Evolutionary conservation across 768 basidiomycete genomes (phyloP).

Genomic region (Royoungia palumana): DNA sequence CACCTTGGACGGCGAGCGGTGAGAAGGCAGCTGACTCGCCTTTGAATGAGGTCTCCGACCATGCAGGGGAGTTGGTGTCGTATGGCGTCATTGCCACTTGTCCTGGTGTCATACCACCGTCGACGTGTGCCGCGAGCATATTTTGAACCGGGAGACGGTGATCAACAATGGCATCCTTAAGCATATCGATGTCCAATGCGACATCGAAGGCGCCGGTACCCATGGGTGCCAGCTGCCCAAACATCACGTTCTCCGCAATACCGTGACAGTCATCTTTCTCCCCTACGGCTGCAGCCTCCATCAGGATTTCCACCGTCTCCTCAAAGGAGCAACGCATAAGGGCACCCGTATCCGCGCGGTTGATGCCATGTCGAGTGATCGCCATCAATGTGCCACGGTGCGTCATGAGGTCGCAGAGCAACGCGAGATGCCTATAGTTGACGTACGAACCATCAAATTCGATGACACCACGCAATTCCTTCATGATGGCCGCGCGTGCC

Average conservation of each 20-base stretch:
- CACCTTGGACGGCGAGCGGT: conserved; percentile 83
- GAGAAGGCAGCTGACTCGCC: conserved; percentile 91
- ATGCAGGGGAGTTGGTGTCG: conserved; percentile 85
- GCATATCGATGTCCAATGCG: conserved; percentile 94
- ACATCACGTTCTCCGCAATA: conserved; percentile 98
- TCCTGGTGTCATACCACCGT: conserved; percentile 88
- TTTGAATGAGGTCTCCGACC: conserved; percentile 72
- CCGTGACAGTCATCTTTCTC: conserved; percentile 99
- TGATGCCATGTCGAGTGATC: conserved; percentile 99
- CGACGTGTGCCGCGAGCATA: conserved; percentile 72
- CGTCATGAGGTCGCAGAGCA: conserved; percentile 99
- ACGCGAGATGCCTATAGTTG: conserved; percentile 94
- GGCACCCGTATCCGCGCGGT: conserved; percentile 97
- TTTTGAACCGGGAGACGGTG: conserved; percentile 86
- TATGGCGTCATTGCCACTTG: conserved; percentile 97
- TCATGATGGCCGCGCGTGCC: conserved; percentile 90
- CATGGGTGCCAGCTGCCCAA: conserved; percentile 99
- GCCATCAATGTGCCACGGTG: conserved; percentile 94
- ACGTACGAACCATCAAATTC: conserved; percentile 99
- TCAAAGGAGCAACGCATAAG: conserved; percentile 99
- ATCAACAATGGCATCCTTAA: conserved; percentile 97
- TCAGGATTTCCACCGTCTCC: conserved; percentile 97
- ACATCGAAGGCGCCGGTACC: conserved; percentile 97
- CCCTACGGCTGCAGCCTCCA: conserved; percentile 97
- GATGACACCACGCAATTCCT: conserved; percentile 91